A percentile compares a stretch with the other conserved stretches of the same genome.
Evolutionary conservation across 805 yeast genomes (phyloP).

Genomic region (Starmerella gropengiesseri): DNA sequence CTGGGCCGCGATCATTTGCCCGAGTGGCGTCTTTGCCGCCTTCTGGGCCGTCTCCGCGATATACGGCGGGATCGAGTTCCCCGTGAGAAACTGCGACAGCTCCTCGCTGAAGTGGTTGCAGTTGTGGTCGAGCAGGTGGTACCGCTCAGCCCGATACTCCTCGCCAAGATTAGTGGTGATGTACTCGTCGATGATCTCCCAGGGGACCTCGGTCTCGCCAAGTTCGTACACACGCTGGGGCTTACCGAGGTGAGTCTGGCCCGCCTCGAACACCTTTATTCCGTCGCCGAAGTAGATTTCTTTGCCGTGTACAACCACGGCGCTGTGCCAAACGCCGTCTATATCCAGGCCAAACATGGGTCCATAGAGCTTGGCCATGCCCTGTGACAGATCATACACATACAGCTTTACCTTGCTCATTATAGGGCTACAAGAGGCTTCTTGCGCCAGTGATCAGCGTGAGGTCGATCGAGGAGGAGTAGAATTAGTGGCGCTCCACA

Average conservation of each 20-base stretch:
- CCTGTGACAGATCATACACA: slow-evolving; percentile 54
- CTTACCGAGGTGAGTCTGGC: slow-evolving; percentile 46
- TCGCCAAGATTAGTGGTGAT: slow-evolving; percentile 37
- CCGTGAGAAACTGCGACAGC: slow-evolving; percentile 46
- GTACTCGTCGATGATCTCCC: slow-evolving; percentile 45
- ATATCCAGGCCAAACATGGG: slow-evolving; percentile 40
- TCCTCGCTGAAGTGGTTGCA: slow-evolving; percentile 60
- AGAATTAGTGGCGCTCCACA: neutral
- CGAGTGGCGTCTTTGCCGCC: slow-evolving; percentile 42
- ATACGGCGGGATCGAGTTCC: slow-evolving; percentile 42
- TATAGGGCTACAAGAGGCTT: neutral
- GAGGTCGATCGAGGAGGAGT: neutral
- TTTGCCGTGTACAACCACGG: slow-evolving; percentile 42
- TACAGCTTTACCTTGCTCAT: slow-evolving; percentile 37
- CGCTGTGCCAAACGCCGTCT: slow-evolving; percentile 61
- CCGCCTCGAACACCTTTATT: slow-evolving; percentile 40
- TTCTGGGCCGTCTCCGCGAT: slow-evolving; percentile 44
- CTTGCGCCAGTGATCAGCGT: neutral
- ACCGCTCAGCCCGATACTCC: slow-evolving; percentile 38
- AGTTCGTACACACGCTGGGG: slow-evolving; percentile 45
- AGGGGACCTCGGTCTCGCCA: slow-evolving; percentile 43
- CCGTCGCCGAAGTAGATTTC: slow-evolving; percentile 56
- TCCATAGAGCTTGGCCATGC: slow-evolving; percentile 38
- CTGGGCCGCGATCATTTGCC: slow-evolving; percentile 37
- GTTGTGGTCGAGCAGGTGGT: slow-evolving; percentile 51